These are phyloP conservation scores for Dactylorhiza incarnata DNA, from an alignment of 106 monocot species.

Conservation along the genomic window DNA sequence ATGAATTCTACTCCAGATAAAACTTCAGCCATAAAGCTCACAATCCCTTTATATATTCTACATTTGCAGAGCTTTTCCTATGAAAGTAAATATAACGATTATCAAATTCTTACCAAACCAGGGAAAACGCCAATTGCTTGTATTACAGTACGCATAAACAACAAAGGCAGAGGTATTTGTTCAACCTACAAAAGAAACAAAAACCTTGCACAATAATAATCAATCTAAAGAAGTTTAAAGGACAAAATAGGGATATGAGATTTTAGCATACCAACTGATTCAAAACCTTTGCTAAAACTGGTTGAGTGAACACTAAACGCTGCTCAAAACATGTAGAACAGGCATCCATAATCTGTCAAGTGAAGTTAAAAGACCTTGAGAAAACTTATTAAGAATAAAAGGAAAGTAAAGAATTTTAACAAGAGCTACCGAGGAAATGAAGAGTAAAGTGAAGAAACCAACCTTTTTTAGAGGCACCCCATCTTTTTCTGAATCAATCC, in stretches of 20 bases:
- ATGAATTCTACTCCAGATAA: no score
- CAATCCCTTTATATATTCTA: neutral
- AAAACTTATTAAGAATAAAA: neutral
- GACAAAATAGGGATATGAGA: conserved; percentile 9
- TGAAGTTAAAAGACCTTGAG: neutral
- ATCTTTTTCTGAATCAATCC: conserved; percentile 81
- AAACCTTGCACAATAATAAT: neutral
- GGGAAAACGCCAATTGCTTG: conserved; percentile 76
- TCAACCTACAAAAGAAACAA: conserved; percentile 54
- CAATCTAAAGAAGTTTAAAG: neutral
- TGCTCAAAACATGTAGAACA: conserved; percentile 91
- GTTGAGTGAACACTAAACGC: conserved; percentile 82
- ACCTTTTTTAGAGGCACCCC: conserved; percentile 84
- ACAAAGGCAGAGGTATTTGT: conserved; percentile 93
- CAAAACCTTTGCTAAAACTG: conserved; percentile 85
- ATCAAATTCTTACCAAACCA: conserved; percentile 50
- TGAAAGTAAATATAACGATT: neutral
- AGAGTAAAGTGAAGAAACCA: conserved; percentile 1
- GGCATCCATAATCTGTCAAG: conserved; percentile 79
- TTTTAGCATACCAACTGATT: conserved; percentile 75
- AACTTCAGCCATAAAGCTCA: neutral
- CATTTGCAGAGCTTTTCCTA: neutral
- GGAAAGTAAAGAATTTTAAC: neutral
- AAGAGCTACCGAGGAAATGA: neutral
- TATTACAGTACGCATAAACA: conserved; percentile 96